Evolutionary conservation across 1,139 yeast species (phyloP), one percentile per base, ranked within the genome.

Genomic region (Candida frijolesensis): DNA sequence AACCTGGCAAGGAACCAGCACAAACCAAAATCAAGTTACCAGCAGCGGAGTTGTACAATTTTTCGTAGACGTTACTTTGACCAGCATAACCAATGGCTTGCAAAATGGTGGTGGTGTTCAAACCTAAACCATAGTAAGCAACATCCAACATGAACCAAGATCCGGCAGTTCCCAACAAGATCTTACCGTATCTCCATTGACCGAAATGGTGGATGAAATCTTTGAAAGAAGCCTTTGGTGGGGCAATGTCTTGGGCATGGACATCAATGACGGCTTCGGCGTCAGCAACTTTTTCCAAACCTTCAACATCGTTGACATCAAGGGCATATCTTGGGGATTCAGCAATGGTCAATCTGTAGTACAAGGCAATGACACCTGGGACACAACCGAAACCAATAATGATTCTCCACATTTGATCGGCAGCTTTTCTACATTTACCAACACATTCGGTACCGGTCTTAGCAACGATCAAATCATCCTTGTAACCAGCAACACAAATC

Each of bases 121-220:
- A 81, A 70, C 89, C 86, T 64, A 89, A 77, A 72, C 96, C 96
- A 70, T 94, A 94, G 80, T 84, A 91, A 54, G 97, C 97, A 67
- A 94, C 89, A 79, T 94, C 99, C 72, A 92, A 82, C 77, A 86
- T 79, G 78, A 92, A 92, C 99, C 99, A 94, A 46, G 96, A 86
- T 70, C 92, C 95, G 58, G 97, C 96, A 62, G 99, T 92, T 68
- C 98, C 99, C 49, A 94, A 60, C 61, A 94, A 78, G 54, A 86
- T 83, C 76, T 87, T 88, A 72, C 89, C 85, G 71, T 90, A 87
- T 72, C 79, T 89, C 96, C 97, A 91, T 74, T 90, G 87, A 49
- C 84, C 76, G 68, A 92, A 94, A 70, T 92, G 96, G 32, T 57
- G 44, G 62, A 78, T 61, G 76, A 88, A 88, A 68, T 87, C 92